Evolutionary conservation across 441 rosid genomes (phyloP), one percentile per base, ranked within the genome.

Genomic region (Melastoma candidum): DNA sequence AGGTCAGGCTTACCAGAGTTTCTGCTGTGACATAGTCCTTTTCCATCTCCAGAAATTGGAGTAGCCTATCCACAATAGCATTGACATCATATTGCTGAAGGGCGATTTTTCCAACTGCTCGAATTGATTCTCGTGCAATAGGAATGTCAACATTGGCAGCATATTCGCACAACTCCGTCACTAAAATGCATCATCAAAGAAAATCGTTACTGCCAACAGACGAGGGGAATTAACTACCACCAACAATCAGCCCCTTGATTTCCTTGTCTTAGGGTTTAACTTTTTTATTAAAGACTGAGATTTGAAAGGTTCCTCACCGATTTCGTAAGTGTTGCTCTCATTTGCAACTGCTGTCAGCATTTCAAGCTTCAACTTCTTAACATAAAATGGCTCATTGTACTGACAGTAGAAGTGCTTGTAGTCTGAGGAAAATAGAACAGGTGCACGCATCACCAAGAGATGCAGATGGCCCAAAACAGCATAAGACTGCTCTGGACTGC

Each of bases 61-160:
- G 97, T 69, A 92, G 96, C 81, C 97, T 88, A 77, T 92, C 98
- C 55, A 92, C 95, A 70, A 88, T 92, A 8, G 98, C 98, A 79
- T 92, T 92, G 57, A 92, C 94, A 73, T 92, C 98, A 70, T 88
- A 92, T 71, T 92, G 98, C 76, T 88, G 95, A 70, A 92, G 74
- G 51, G 98, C 97, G 53, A 92, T 88, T 72, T 92, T 92, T 43
- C 97, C 95, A 66, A 92, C 97, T 47, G 98, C 98, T 8, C 95
- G 85, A 59, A 92, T 88, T 45, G 97, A 85, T 61, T 88, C 98
- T 74, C 98, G 79, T 44, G 98, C 95, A 45, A 92, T 92, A 43
- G 85, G 85, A 59, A 92, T 75, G 73, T 92, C 95, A 63, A 92
- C 95, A 56, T 92, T 92, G 55, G 98, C 97, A 77, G 95, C 94